Conservation (phyloP, 306 rosid species). For the Senna tora region DNA sequence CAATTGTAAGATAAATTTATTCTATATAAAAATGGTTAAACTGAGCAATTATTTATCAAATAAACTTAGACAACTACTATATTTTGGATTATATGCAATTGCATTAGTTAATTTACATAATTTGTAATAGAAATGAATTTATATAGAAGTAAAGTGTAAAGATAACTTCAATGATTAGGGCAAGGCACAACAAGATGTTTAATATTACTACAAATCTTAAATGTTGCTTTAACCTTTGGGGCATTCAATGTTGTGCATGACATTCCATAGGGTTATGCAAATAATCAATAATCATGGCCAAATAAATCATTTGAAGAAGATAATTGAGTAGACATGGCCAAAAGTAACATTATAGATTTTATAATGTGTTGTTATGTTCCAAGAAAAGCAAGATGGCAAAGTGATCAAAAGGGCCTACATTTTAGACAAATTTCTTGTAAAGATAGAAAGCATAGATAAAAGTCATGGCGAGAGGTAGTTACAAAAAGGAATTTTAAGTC, state of each 20-base stretch:
- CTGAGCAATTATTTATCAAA: no score
- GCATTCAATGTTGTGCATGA: background rate
- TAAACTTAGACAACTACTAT: no score
- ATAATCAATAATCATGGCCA: constrained; percentile 9
- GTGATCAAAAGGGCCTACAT: constrained; percentile 29
- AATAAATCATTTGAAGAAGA: constrained; percentile 25
- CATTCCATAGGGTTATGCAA: constrained; percentile 5
- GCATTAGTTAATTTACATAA: no score
- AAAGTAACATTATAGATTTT: constrained; percentile 6
- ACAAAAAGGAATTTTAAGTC: no score
- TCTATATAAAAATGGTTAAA: no score
- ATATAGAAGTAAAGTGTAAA: background rate
- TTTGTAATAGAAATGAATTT: background rate
- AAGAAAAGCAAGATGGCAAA: constrained; percentile 23
- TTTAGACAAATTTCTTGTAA: background rate
- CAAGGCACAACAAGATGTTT: background rate
- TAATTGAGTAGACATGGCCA: constrained; percentile 5
- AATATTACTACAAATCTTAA: background rate
- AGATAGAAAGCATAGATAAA: constrained; percentile 15
- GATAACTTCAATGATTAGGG: background rate
- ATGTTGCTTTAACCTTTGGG: background rate
- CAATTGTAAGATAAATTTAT: no score
- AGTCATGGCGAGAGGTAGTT: background rate
- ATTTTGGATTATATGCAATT: no score
- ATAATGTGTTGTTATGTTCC: background rate